Conservation (phyloP, 1,284 basidiomycete species). For the Papiliotrema laurentii region DNA sequence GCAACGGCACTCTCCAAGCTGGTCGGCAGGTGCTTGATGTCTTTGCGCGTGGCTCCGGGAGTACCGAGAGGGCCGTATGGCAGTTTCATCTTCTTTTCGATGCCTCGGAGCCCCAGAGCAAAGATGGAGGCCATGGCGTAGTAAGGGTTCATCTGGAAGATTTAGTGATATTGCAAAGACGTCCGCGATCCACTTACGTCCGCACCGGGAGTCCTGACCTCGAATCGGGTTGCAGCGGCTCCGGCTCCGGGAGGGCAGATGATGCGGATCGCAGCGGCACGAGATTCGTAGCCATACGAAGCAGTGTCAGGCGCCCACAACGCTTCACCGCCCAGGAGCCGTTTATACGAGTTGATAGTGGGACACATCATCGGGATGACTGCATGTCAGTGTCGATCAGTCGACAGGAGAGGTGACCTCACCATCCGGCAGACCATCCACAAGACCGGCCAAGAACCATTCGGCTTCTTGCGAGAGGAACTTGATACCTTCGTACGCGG, state of each 20-base stretch:
- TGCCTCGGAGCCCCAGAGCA: constrained; percentile 77
- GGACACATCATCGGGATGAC: constrained; percentile 64
- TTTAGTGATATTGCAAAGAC: neutral
- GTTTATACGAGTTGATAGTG: constrained; percentile 96
- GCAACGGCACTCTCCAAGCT: constrained; percentile 74
- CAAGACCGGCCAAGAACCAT: constrained; percentile 84
- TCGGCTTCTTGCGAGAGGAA: constrained; percentile 81
- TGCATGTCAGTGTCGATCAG: constrained; percentile 9
- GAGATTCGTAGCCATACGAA: constrained; percentile 87
- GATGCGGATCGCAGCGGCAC: constrained; percentile 83
- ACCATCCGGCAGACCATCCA: constrained; percentile 86
- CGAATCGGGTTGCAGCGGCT: constrained; percentile 74
- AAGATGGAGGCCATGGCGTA: constrained; percentile 83
- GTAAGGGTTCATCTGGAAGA: constrained; percentile 65
- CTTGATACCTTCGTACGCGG: constrained; percentile 73
- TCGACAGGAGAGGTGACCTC: constrained; percentile 21
- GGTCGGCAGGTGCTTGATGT: constrained; percentile 65
- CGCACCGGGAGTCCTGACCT: constrained; percentile 90
- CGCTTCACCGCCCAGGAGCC: constrained; percentile 86
- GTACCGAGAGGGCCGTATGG: constrained; percentile 64
- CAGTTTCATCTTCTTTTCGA: constrained; percentile 67
- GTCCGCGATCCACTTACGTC: constrained; percentile 58
- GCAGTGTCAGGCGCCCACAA: constrained; percentile 93
- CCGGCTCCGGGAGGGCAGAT: constrained; percentile 83
- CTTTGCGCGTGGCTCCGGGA: constrained; percentile 42